Evolutionary conservation across 805 yeast species (phyloP), one percentile per base, ranked within the genome.

Genomic region (Myxozyma nipponensis): DNA sequence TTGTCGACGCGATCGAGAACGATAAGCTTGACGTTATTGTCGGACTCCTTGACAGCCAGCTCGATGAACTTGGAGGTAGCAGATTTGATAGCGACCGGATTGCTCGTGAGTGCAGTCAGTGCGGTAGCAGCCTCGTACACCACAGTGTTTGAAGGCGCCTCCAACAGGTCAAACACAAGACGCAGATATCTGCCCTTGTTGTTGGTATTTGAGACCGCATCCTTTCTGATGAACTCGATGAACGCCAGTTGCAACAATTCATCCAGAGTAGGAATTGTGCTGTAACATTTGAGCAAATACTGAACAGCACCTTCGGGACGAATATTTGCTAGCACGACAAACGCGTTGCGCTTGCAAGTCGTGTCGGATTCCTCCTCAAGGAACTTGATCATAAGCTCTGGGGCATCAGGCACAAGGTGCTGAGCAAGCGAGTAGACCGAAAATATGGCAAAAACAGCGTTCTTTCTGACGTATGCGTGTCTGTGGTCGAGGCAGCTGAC

Each of bases 401-500:
- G 84, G n/a, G 97, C 96, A 71, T 95, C 98, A 4, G 98, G 98
- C 41, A 87, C 77, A 66, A 93, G 77, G 70, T 86, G 91, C 37
- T 85, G 89, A 30, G 95, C 82, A 46, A 84, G 90, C 65, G 82
- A 76, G 69, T 78, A 85, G 61, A 93, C 86, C 22, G 95, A 82
- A 62, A 77, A 79, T 52, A 93, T 80, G 38, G 98, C 95, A 69
- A 91, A 84, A 21, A 88, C 90, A 4, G 98, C 98, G 66, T 93
- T 91, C 69, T 93, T 93, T 67, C 99, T 83, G 56, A 93, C 98
- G 65, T 95, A 93, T 7, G 98, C 95, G 70, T 93, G 98, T 61
- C 98, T 84, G 71, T 93, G 96, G 60, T 87, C 95, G 62, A 95
- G 75, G 72, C 97, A 89, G 51, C 81, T 81, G 63, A 96, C 81